These are phyloP conservation scores for Colletotrichum scovillei DNA, from an alignment of 2,329 filamentous ascomycete genomes.

Conservation along the genomic window DNA sequence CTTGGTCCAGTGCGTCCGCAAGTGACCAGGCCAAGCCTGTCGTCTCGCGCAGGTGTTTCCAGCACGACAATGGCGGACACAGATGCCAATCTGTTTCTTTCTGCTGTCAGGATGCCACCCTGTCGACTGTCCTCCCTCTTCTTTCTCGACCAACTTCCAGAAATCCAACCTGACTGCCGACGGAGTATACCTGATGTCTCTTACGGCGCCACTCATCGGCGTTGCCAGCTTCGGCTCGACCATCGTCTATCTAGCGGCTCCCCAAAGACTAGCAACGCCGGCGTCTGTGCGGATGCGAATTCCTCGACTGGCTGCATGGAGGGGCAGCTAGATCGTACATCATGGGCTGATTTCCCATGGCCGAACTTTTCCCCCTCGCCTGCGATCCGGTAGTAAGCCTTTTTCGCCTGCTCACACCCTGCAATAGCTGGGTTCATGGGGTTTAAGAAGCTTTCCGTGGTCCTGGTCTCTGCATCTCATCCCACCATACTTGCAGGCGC, in stretches of 20 bases:
- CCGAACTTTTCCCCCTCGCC: neutral
- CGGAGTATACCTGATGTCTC: neutral
- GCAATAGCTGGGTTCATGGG: slow-evolving; percentile 29
- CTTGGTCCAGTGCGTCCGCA: slow-evolving; percentile 25
- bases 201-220: neutral
- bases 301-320: neutral
- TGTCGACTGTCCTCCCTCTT: neutral
- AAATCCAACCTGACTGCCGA: neutral
- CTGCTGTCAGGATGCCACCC: slow-evolving; percentile 1
- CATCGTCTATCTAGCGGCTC: neutral
- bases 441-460: slow-evolving; percentile 32
- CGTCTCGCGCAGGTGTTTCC: slow-evolving; percentile 29
- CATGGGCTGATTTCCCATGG: neutral
- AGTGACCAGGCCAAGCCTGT: slow-evolving; percentile 29
- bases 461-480: slow-evolving; percentile 30
- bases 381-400: slow-evolving; percentile 3
- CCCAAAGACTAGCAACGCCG: neutral
- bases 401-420: slow-evolving; percentile 12
- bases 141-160: neutral
- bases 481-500: slow-evolving; percentile 28
- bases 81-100: slow-evolving; percentile 24
- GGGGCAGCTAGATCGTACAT: neutral
- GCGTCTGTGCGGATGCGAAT: neutral
- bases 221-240: neutral
- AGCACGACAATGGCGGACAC: slow-evolving; percentile 19